phyloP scores from a whole-genome alignment of 495 filamentous ascomycete species.

The Aspergillus olivimuriae region DNA sequence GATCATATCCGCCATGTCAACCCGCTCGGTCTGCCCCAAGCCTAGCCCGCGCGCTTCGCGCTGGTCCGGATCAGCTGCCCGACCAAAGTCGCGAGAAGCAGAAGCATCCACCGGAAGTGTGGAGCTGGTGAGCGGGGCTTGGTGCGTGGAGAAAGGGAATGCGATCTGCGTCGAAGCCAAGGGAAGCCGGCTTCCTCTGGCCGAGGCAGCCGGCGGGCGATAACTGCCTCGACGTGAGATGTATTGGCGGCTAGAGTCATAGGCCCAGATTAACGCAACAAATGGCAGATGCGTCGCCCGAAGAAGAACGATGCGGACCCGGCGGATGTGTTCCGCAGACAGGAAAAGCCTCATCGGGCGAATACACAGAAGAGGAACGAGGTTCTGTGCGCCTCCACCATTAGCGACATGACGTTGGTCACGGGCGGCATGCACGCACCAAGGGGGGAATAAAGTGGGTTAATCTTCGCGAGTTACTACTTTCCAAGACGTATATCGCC shows the following conservation, averaged over 20 bases:
- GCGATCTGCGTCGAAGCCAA: conserved; percentile 21
- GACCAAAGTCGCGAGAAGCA: conserved; percentile 13
- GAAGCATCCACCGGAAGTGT: conserved; percentile 17
- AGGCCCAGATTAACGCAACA: conserved; percentile 55
- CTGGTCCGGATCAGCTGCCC: conserved; percentile 16
- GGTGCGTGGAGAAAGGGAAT: conserved; percentile 26
- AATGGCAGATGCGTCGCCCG: conserved; percentile 64
- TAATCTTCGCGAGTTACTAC: conserved; percentile 67
- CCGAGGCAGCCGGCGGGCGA: conserved; percentile 16
- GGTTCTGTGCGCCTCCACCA: conserved; percentile 51
- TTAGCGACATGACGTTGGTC: conserved; percentile 4
- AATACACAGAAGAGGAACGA: conserved; percentile 75
- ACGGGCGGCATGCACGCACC: conserved; percentile 29
- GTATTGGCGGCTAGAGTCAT: conserved; percentile 41
- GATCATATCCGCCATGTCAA: conserved; percentile 29
- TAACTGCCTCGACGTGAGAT: conserved; percentile 21
- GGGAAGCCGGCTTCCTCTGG: conserved; percentile 16
- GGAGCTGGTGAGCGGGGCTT: conserved; percentile 22
- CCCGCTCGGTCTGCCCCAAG: conserved; percentile 14
- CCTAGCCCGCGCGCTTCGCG: conserved; percentile 18
- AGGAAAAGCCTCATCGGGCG: conserved; percentile 76
- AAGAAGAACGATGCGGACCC: conserved; percentile 69
- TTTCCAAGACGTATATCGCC: conserved; percentile 68
- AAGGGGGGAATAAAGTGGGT: conserved; percentile 71
- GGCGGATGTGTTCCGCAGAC: conserved; percentile 63